Evolutionary conservation across 345 rosid genomes (phyloP).

Genomic region (Garcia nutans): DNA sequence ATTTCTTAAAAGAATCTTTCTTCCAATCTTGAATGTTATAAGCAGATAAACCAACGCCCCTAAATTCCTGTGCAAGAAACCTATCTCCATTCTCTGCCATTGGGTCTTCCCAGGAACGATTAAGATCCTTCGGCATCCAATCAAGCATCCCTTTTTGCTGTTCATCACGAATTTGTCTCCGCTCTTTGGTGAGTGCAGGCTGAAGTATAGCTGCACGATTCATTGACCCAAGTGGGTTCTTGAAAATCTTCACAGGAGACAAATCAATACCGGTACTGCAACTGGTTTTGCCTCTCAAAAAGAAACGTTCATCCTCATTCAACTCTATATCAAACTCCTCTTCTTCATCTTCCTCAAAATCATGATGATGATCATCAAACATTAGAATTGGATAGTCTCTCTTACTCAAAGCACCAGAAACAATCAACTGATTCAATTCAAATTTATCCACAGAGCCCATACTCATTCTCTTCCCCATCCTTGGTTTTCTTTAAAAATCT

Average conservation of each 20-base stretch:
- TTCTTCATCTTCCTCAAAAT: constrained; percentile 77
- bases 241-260: constrained; percentile 90
- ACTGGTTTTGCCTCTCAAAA: constrained; percentile 76
- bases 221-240: constrained; percentile 91
- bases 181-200: constrained; percentile 83
- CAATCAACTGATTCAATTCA: constrained; percentile 90
- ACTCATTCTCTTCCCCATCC: constrained; percentile 38
- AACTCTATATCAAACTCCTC: constrained; percentile 92
- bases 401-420: constrained; percentile 68
- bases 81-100: constrained; percentile 93
- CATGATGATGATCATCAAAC: constrained; percentile 64
- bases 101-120: constrained; percentile 97
- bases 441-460: constrained; percentile 88
- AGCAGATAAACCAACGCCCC: constrained; percentile 88
- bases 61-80: constrained; percentile 87
- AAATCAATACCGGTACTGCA: constrained; percentile 51
- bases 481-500: no score
- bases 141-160: constrained; percentile 92
- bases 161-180: constrained; percentile 78
- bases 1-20: constrained; percentile 83
- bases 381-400: constrained; percentile 49
- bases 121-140: constrained; percentile 92
- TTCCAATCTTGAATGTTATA: constrained; percentile 94
- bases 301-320: constrained; percentile 87
- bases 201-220: constrained; percentile 93